A percentile compares a stretch with the other conserved stretches of the same genome.
Evolutionary conservation across 129 eudicot species (phyloP).

Genomic region (Kitagawia praeruptora): DNA sequence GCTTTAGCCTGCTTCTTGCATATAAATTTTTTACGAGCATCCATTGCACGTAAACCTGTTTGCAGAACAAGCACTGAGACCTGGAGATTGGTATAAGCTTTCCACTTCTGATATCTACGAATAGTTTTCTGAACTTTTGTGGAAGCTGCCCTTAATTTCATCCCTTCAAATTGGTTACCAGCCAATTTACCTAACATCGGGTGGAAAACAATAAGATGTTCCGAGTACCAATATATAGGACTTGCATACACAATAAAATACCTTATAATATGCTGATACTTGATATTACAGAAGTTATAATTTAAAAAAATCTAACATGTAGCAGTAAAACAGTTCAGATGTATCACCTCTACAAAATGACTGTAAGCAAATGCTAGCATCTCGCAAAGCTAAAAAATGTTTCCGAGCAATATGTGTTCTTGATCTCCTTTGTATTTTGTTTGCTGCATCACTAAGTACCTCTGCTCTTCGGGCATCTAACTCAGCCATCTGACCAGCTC

Average conservation of each 20-base stretch:
- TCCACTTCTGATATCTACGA: conserved; percentile 60
- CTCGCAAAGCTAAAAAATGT: conserved; percentile 44
- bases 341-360: conserved; percentile 60
- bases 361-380: conserved; percentile 47
- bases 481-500: conserved; percentile 99
- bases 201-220: not conserved
- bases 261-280: conserved; percentile 5
- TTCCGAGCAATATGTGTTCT: conserved; percentile 73
- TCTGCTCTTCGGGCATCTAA: conserved; percentile 90
- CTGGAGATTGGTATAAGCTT: conserved; percentile 46
- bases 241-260: not conserved
- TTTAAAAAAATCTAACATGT: not conserved
- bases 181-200: conserved; percentile 53
- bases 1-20: conserved; percentile 69
- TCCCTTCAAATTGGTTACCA: conserved; percentile 32
- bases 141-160: conserved; percentile 71
- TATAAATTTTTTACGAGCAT: conserved; percentile 58
- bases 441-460: conserved; percentile 79
- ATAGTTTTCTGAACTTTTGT: conserved; percentile 53
- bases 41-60: conserved; percentile 64
- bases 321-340: conserved; percentile 7
- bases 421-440: conserved; percentile 68
- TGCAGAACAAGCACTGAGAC: conserved; percentile 62
- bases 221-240: not conserved
- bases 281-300: not conserved